Conservation (phyloP, 2,329 filamentous ascomycete species). For the Didymella keratinophila region DNA sequence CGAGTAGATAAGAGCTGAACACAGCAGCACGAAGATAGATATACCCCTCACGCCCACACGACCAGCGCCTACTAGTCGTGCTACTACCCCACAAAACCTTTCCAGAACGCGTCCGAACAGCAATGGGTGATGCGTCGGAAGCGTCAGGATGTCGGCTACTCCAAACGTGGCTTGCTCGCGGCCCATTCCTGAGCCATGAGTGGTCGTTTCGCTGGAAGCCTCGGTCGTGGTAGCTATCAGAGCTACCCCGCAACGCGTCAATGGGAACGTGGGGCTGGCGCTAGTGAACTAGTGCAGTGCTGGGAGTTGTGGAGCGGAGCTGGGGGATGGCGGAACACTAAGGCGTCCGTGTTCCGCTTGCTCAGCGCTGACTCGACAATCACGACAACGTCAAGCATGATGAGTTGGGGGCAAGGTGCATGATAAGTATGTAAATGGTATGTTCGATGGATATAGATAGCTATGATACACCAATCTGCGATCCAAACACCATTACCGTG, state of each 20-base stretch:
- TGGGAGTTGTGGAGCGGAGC: neutral
- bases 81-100: conserved; percentile 1
- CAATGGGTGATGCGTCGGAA: conserved; percentile 1
- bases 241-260: conserved; percentile 21
- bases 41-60: conserved; percentile 9
- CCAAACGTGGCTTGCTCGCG: neutral
- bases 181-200: neutral
- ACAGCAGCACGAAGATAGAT: neutral
- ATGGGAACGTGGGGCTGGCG: conserved; percentile 1
- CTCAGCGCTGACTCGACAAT: neutral
- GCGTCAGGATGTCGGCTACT: conserved; percentile 6
- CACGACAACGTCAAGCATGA: neutral
- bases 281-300: neutral
- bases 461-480: conserved; percentile 9
- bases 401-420: neutral
- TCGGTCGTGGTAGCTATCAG: conserved; percentile 6
- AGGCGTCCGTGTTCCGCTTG: neutral
- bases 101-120: neutral
- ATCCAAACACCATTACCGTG: conserved; percentile 14
- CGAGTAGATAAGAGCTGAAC: neutral
- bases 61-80: neutral
- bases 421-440: neutral
- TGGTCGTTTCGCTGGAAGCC: neutral
- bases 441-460: conserved; percentile 12
- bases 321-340: neutral